Base-by-base conservation (phyloP, 2,329 filamentous ascomycete species). In the Penicillium sp. region DNA sequence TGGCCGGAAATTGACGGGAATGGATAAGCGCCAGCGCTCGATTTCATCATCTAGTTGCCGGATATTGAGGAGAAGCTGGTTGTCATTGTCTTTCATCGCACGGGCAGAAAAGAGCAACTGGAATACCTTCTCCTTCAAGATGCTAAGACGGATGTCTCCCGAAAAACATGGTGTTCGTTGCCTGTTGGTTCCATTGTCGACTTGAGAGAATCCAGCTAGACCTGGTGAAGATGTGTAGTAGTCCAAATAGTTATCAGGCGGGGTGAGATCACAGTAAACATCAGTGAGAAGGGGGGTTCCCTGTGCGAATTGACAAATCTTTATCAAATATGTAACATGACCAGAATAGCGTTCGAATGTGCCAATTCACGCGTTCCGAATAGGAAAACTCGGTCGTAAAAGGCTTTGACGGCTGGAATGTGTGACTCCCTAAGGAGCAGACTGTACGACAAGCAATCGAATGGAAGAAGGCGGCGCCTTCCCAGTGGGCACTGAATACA, bases 1-100 rank as follows among this genome's bases (percentile, higher is more conserved):
- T 6, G 54, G 54, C 3, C 52, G 54, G 10, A 50, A 46, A 18
- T 20, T 38, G 5, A 11, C 16, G 4, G 47, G 52, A 3, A 57
- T 45, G 11, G 52, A 55, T 27, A 50, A 22, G 9, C 52, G 40
- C 54, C 54, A 57, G 37, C 11, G 14, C n/a, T 57, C 54, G 4
- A 53, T 50, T 14, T 53, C 44, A 29, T 57, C 50, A 36, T 57
- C 54, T 11, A 57, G 40, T 27, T 57, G 35, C 3, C 50, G 38
- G 14, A 57, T 55, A 34, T 49, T 28, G 2, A 49, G 23, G 9
- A 57, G 46, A 9, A 55, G 46, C 28, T 55, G 41, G 29, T 51
- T 44, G 22, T 57, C 46, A 28, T 41, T 47, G 2, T 53, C 29
- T 9, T 38, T 50, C 35, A 40, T 42, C 2, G 50, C 47, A 3